Evolutionary conservation across 1,284 basidiomycete genomes (phyloP).

Genomic region (Bondarzewia mesenterica): DNA sequence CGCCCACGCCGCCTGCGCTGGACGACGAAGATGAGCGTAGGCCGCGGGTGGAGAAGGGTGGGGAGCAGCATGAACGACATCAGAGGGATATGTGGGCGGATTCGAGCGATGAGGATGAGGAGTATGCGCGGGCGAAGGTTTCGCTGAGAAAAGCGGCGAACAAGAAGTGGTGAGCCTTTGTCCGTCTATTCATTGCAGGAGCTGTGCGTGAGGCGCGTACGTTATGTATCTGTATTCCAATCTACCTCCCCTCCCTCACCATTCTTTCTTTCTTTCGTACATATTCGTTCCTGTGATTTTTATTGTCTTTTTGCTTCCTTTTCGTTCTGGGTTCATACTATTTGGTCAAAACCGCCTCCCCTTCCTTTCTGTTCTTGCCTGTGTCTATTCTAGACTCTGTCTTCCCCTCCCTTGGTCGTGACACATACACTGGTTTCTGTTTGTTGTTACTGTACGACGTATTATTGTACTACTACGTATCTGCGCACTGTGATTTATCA

Average conservation of each 20-base stretch:
- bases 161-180: slow-evolving; percentile 23
- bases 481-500: too few species aligned
- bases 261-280: not conserved
- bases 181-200: not conserved
- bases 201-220: not conserved
- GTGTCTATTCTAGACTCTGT: too few species aligned
- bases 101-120: slow-evolving; percentile 65
- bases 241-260: not conserved
- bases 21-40: slow-evolving; percentile 39
- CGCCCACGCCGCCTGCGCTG: slow-evolving; percentile 55
- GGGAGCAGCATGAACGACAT: slow-evolving; percentile 34
- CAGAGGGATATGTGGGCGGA: slow-evolving; percentile 53
- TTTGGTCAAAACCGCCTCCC: too few species aligned
- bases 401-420: too few species aligned
- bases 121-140: slow-evolving; percentile 48
- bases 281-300: not conserved
- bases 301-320: too few species aligned
- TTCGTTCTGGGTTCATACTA: too few species aligned
- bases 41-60: slow-evolving; percentile 16
- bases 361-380: too few species aligned
- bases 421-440: too few species aligned
- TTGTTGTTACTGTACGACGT: too few species aligned
- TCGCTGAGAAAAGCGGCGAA: slow-evolving; percentile 38
- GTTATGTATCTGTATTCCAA: not conserved
- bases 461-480: too few species aligned